phyloP scores from a whole-genome alignment of 495 filamentous ascomycete genomes.

The Trichoderma virens region DNA sequence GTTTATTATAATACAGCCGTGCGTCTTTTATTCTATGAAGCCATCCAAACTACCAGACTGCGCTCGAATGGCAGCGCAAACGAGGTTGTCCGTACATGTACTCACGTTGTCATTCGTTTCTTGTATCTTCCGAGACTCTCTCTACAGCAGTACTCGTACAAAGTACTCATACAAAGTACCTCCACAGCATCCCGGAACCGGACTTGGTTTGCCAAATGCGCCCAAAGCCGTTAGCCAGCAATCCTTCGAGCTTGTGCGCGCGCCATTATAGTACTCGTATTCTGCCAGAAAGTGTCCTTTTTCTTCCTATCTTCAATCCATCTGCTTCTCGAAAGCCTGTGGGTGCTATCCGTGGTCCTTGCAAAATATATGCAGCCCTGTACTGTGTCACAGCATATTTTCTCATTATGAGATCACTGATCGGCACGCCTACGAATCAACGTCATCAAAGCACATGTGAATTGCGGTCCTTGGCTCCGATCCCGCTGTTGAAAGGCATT shows the following conservation, averaged over 20 bases:
- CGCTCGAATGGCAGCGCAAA: too few species aligned
- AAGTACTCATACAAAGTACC: background rate
- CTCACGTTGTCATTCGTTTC: too few species aligned
- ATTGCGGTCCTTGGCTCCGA: background rate
- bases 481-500: background rate
- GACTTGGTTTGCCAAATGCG: background rate
- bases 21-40: background rate
- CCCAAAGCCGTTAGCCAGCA: background rate
- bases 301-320: too few species aligned
- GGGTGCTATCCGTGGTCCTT: background rate
- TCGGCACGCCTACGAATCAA: background rate
- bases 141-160: too few species aligned
- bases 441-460: conserved; percentile 1
- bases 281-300: too few species aligned
- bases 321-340: too few species aligned
- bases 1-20: background rate
- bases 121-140: too few species aligned
- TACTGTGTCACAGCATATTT: background rate
- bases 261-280: too few species aligned
- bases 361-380: background rate
- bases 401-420: conserved; percentile 3
- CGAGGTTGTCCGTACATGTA: too few species aligned
- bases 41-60: too few species aligned
- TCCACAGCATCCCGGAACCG: background rate
- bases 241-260: background rate